These are phyloP conservation scores for Backusella westeae DNA, from an alignment of 192 early-diverging fungal genomes.

Conservation along the genomic window DNA sequence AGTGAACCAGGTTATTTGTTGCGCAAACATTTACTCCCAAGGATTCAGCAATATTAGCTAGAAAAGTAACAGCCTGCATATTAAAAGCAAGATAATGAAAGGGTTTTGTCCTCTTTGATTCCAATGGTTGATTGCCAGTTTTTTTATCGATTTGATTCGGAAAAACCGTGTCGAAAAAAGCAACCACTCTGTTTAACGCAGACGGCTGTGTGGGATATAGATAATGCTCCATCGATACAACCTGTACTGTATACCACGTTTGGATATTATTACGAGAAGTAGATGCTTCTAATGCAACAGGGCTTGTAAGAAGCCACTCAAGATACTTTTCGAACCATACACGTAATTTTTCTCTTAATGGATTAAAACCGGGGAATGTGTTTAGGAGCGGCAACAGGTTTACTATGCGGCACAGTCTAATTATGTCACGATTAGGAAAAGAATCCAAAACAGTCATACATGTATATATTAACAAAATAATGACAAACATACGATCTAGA, in stretches of 20 bases:
- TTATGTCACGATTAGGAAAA: background rate
- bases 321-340: slow-evolving; percentile 30
- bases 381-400: slow-evolving; percentile 28
- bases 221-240: slow-evolving; percentile 27
- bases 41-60: slow-evolving; percentile 2
- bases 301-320: slow-evolving; percentile 29
- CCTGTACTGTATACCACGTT: slow-evolving; percentile 35
- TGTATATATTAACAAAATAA: background rate
- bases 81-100: slow-evolving; percentile 40
- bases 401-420: slow-evolving; percentile 24
- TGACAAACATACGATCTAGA: slow-evolving; percentile 21
- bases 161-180: slow-evolving; percentile 13
- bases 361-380: background rate
- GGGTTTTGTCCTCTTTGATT: slow-evolving; percentile 29
- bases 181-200: background rate
- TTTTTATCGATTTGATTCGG: slow-evolving; percentile 18
- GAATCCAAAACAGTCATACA: background rate
- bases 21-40: background rate
- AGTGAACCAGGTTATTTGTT: slow-evolving; percentile 9
- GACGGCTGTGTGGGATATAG: background rate
- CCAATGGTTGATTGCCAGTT: slow-evolving; percentile 37
- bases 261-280: slow-evolving; percentile 29
- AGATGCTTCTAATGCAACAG: slow-evolving; percentile 21
- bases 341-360: background rate
- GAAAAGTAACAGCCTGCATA: slow-evolving; percentile 30